Evolutionary conservation across 148 eudicot species (phyloP).

Genomic region (Limonium bicolor): DNA sequence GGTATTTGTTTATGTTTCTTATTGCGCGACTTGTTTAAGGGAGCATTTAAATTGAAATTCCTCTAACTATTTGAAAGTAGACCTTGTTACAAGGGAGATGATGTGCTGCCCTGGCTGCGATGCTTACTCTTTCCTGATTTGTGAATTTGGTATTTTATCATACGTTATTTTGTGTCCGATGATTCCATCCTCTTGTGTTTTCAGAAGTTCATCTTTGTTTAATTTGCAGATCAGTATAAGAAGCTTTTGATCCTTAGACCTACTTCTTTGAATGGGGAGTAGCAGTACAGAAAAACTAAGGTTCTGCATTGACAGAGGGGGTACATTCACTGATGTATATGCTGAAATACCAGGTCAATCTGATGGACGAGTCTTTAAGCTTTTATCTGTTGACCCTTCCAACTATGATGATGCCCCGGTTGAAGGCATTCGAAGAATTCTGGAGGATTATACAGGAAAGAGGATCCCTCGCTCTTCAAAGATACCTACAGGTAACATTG

Average conservation of each 20-base stretch:
- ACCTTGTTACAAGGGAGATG: too few relatives aligned
- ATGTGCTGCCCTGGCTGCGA: too few relatives aligned
- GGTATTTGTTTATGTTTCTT: too few relatives aligned
- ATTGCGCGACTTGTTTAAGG: too few relatives aligned
- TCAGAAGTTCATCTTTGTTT: too few relatives aligned
- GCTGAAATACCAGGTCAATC: constrained; percentile 91
- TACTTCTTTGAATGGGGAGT: constrained; percentile 40
- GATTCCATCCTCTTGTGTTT: too few relatives aligned
- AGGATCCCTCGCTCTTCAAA: constrained; percentile 61
- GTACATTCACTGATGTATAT: constrained; percentile 89
- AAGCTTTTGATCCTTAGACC: neutral
- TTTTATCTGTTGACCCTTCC: constrained; percentile 87
- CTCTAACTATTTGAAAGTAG: too few relatives aligned
- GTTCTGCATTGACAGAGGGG: constrained; percentile 96
- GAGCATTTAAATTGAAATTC: too few relatives aligned
- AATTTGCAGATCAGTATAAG: neutral
- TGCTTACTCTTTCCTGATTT: too few relatives aligned
- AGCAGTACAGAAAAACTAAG: constrained; percentile 47
- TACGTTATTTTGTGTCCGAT: too few relatives aligned
- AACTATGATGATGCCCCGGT: constrained; percentile 97
- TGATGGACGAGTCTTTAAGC: constrained; percentile 81
- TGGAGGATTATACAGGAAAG: constrained; percentile 69
- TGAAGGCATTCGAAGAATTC: constrained; percentile 90
- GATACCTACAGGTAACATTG: constrained; percentile 83
- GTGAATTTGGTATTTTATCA: too few relatives aligned